phyloP scores from a whole-genome alignment of 2,329 filamentous ascomycete species.

The Talaromyces sp. region DNA sequence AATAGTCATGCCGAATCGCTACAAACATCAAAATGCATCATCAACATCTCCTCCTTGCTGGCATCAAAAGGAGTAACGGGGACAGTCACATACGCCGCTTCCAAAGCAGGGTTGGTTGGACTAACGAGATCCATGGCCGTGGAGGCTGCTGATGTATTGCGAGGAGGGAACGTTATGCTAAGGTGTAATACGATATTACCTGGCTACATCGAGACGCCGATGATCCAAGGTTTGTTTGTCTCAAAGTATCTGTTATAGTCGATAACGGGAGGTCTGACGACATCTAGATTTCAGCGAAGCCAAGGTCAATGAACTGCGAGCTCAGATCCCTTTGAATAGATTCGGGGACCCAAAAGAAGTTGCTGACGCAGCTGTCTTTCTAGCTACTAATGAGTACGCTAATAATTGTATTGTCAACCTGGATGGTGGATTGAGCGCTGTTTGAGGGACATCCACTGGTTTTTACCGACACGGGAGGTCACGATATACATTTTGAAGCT shows the following conservation, averaged over 20 bases:
- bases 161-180: constrained; percentile 53
- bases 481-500: neutral
- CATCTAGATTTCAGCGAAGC: constrained; percentile 41
- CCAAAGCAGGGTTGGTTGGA: constrained; percentile 76
- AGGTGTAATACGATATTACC: constrained; percentile 78
- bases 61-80: constrained; percentile 66
- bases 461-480: too few species aligned
- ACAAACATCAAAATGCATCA: constrained; percentile 63
- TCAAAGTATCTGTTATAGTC: neutral
- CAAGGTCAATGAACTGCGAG: constrained; percentile 30
- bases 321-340: constrained; percentile 61
- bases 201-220: constrained; percentile 76
- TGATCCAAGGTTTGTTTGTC: constrained; percentile 55
- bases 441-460: constrained; percentile 31
- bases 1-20: constrained; percentile 29
- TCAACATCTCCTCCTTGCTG: constrained; percentile 77
- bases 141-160: constrained; percentile 49
- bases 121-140: constrained; percentile 36
- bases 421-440: constrained; percentile 75
- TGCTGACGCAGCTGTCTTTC: constrained; percentile 75
- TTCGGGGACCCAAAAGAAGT: constrained; percentile 68
- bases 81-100: constrained; percentile 69
- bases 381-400: constrained; percentile 73
- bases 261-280: neutral
- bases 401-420: constrained; percentile 85